A percentile compares a stretch with the other conserved stretches of the same genome.
Evolutionary conservation across 225 moss, liverwort and hornwort species (phyloP).

Genomic region (Pseudoscleropodium purum): DNA sequence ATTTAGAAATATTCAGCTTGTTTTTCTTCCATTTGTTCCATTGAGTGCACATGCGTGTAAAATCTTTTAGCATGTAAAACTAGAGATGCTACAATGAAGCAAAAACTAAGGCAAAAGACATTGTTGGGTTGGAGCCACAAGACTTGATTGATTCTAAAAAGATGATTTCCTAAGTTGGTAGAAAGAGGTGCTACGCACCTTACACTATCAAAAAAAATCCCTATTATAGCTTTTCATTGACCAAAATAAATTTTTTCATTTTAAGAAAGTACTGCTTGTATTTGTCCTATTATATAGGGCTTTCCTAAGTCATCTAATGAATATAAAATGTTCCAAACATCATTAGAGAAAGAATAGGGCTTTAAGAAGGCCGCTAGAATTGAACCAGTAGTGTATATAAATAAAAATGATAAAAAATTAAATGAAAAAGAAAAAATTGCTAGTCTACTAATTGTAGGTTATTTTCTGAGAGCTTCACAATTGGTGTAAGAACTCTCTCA

Average conservation of each 20-base stretch:
- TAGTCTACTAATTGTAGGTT: neutral
- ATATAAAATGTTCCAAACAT: neutral
- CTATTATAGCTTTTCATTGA: neutral
- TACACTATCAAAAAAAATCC: neutral
- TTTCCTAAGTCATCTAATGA: neutral
- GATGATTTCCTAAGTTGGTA: neutral
- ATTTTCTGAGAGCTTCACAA: neutral
- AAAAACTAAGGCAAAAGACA: neutral
- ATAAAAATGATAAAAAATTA: too few relatives aligned
- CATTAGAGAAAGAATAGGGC: too few relatives aligned
- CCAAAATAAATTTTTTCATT: neutral
- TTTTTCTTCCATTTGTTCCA: neutral
- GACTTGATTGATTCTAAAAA: neutral
- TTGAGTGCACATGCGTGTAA: neutral
- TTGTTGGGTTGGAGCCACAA: neutral
- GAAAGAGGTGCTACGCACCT: too few relatives aligned
- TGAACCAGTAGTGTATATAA: too few relatives aligned
- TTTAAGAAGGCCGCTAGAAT: too few relatives aligned
- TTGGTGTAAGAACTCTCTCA: neutral
- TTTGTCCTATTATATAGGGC: neutral
- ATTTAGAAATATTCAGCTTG: neutral
- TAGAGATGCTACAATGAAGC: neutral
- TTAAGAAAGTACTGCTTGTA: rapidly evolving
- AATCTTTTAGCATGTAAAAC: neutral
- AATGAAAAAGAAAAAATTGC: too few relatives aligned